These are phyloP conservation scores for Neurospora sp. DNA, from an alignment of 495 filamentous ascomycete genomes.

Conservation along the genomic window DNA sequence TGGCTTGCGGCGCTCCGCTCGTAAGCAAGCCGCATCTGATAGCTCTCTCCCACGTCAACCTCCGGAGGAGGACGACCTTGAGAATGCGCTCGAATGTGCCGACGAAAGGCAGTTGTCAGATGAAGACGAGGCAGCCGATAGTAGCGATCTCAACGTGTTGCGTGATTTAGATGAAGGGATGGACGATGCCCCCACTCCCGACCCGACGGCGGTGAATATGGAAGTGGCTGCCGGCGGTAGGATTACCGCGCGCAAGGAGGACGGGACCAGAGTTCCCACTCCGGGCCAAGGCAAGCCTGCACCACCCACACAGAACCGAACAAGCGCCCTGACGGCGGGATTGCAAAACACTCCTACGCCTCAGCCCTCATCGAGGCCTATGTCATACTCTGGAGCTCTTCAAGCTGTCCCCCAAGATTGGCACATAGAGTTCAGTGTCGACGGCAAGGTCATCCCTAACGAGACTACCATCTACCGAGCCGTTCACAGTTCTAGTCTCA, in stretches of 20 bases:
- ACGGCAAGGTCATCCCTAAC: constrained; percentile 70
- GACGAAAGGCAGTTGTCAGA: constrained; percentile 81
- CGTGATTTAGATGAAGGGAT: constrained; percentile 86
- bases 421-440: constrained; percentile 94
- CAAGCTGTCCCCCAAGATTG: constrained; percentile 79
- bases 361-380: constrained; percentile 41
- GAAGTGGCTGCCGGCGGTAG: constrained; percentile 85
- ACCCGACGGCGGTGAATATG: constrained; percentile 83
- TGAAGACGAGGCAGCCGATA: constrained; percentile 62
- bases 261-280: constrained; percentile 82
- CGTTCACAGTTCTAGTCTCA: constrained; percentile 62
- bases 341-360: constrained; percentile 41
- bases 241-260: constrained; percentile 93
- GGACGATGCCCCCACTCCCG: constrained; percentile 56
- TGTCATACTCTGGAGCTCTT: constrained; percentile 78
- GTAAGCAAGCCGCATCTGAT: constrained; percentile 39
- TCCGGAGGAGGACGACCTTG: constrained; percentile 45
- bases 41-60: constrained; percentile 41
- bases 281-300: constrained; percentile 54
- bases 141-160: constrained; percentile 70
- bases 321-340: constrained; percentile 38
- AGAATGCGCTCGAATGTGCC: constrained; percentile 76
- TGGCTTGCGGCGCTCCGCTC: constrained; percentile 42
- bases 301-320: constrained; percentile 14
- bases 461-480: constrained; percentile 96